A percentile compares a stretch with the other conserved stretches of the same genome.
Conservation (phyloP, 192 early-diverging fungal genomes). For the Entomortierella chlamydospora region DNA sequence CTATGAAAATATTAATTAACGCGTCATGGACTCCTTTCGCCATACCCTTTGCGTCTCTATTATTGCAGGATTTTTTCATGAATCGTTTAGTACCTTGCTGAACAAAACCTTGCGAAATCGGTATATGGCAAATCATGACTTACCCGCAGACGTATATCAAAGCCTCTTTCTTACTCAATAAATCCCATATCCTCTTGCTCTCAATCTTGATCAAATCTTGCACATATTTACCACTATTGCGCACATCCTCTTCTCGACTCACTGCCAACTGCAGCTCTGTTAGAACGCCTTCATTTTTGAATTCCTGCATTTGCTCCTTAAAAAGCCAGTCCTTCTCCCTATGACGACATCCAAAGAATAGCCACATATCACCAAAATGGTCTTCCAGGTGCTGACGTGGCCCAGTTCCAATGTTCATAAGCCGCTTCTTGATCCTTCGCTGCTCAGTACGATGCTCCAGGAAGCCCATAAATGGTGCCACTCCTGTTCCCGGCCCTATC, state of each 20-base stretch:
- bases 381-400: slow-evolving; percentile 47
- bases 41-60: slow-evolving; percentile 88
- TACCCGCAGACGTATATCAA: slow-evolving; percentile 83
- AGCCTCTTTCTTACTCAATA: slow-evolving; percentile 70
- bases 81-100: too few relatives aligned
- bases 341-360: slow-evolving; percentile 90
- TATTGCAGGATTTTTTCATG: too few relatives aligned
- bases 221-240: slow-evolving; percentile 76
- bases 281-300: slow-evolving; percentile 64
- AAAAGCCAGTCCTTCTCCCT: slow-evolving; percentile 78
- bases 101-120: too few relatives aligned
- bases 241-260: slow-evolving; percentile 68
- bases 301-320: slow-evolving; percentile 66
- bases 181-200: slow-evolving; percentile 64
- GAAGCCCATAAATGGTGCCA: slow-evolving; percentile 95
- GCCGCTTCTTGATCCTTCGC: slow-evolving; percentile 55
- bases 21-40: slow-evolving; percentile 87
- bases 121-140: not conserved
- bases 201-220: slow-evolving; percentile 80
- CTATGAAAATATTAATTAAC: slow-evolving; percentile 71
- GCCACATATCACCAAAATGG: slow-evolving; percentile 66
- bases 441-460: slow-evolving; percentile 78
- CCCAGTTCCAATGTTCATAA: slow-evolving; percentile 29
- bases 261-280: slow-evolving; percentile 69
- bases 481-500: slow-evolving; percentile 94